Evolutionary conservation across 495 filamentous ascomycete species (phyloP), one percentile per base, ranked within the genome.

Genomic region (Parathielavia appendiculata): DNA sequence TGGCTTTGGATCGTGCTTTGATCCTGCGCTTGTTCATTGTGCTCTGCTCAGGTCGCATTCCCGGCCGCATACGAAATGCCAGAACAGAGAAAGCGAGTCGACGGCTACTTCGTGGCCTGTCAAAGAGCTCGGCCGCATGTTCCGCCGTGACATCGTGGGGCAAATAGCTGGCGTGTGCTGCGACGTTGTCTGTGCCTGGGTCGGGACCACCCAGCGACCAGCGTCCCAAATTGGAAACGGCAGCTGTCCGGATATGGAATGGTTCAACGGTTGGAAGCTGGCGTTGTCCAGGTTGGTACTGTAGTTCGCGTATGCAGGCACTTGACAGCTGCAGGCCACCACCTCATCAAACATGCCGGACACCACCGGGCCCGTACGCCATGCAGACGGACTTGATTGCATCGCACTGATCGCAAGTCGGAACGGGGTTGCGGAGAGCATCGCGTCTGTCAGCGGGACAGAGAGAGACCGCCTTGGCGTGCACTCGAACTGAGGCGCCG

Each of bases 111-210:
- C 19, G 44, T 14, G 20, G n/a, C 14, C 47, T 50, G 47, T 50
- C 47, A 34, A 51, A 22, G 26, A 8, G 34, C 47, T 35, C 34
- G 17, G 48, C 36, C 36, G 5, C 19, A 20, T 52, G 51, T 56
- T 53, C 62, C 62, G 62, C 13, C 16, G 62, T 58, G 51, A 61
- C 62, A 64, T 64, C 51, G 62, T 11, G 23, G 44, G 16, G 6
- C 51, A 54, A 54, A 43, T 43, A 43, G 34, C 12, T 50, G 47
- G 35, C 26, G 36, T 39, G 13, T 44, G 51, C 38, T 57, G 48
- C 47, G 41, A 43, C 54, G 17, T 3, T 38, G 16, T 17, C 13
- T 50, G 13, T 52, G 50, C 36, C 16, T 13, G 13, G 49, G 35
- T 34, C 38, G 51, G 51, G 51, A 54, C 23, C 22, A 32, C 10